These are phyloP conservation scores for Cucurbita ficifolia DNA, from an alignment of 306 rosid genomes.

Conservation along the genomic window DNA sequence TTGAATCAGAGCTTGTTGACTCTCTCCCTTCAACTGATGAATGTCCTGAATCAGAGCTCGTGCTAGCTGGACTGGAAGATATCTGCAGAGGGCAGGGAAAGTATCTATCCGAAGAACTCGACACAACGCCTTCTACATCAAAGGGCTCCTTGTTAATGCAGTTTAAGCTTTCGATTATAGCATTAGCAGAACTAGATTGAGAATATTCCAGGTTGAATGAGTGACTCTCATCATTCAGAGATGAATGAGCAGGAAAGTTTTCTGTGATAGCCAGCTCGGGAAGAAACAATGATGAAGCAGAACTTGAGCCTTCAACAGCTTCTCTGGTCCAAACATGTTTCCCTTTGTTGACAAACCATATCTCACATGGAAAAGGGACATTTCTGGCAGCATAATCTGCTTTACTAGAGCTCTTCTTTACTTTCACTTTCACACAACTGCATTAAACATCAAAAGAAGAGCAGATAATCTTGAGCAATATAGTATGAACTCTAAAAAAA, in stretches of 20 bases:
- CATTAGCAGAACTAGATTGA: slow-evolving; percentile 14
- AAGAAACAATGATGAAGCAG: slow-evolving; percentile 24
- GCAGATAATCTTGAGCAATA: not conserved
- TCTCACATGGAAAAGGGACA: slow-evolving; percentile 60
- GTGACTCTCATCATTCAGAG: slow-evolving; percentile 20
- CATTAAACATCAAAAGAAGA: slow-evolving; percentile 10
- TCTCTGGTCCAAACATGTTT: slow-evolving; percentile 70
- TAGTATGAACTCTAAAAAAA: not conserved
- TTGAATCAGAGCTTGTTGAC: slow-evolving; percentile 22
- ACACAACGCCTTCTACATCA: slow-evolving; percentile 8
- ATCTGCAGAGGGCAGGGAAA: slow-evolving; percentile 4
- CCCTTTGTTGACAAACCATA: slow-evolving; percentile 74
- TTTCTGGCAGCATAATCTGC: slow-evolving; percentile 60
- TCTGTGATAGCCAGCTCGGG: slow-evolving; percentile 22
- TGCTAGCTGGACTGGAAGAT: slow-evolving; percentile 9
- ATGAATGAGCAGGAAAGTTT: slow-evolving; percentile 22
- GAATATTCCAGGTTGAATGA: slow-evolving; percentile 14
- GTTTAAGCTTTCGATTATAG: slow-evolving; percentile 12
- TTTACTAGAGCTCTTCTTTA: slow-evolving; percentile 56
- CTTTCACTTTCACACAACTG: slow-evolving; percentile 67
- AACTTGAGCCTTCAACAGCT: slow-evolving; percentile 41
- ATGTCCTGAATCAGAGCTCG: slow-evolving; percentile 29
- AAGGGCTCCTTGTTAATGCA: slow-evolving; percentile 20
- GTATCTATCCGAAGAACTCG: not conserved
- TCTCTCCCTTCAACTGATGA: slow-evolving; percentile 5